A percentile compares a stretch with the other conserved stretches of the same genome.
Evolutionary conservation across 805 yeast species (phyloP).

Genomic region (Soucietia sequanensis): DNA sequence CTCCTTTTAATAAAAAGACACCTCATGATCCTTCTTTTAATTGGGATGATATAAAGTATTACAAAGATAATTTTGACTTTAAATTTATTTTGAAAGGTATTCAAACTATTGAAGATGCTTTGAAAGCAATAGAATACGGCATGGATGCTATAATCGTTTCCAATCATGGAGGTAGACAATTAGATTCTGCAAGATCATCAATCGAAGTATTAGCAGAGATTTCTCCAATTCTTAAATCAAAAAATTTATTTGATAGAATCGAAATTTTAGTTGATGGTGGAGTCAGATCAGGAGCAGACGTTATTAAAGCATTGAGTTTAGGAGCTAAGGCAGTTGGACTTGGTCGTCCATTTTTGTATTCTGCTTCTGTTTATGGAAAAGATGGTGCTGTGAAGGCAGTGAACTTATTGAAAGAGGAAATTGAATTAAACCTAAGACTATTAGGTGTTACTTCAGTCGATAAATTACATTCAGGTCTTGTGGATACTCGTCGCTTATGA

Average conservation of each 20-base stretch:
- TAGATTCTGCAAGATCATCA: slow-evolving; percentile 76
- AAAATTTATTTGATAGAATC: slow-evolving; percentile 40
- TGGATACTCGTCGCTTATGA: no score
- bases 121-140: slow-evolving; percentile 68
- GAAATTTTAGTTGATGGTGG: slow-evolving; percentile 69
- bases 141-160: slow-evolving; percentile 74
- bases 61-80: slow-evolving; percentile 30
- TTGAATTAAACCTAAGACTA: slow-evolving; percentile 68
- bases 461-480: slow-evolving; percentile 55
- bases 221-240: slow-evolving; percentile 43
- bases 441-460: slow-evolving; percentile 55
- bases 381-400: slow-evolving; percentile 59
- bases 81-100: slow-evolving; percentile 67
- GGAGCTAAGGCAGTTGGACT: slow-evolving; percentile 71
- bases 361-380: slow-evolving; percentile 62
- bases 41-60: slow-evolving; percentile 27
- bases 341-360: slow-evolving; percentile 64
- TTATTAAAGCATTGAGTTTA: slow-evolving; percentile 61
- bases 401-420: slow-evolving; percentile 62
- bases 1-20: slow-evolving; percentile 9
- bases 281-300: slow-evolving; percentile 63
- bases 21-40: slow-evolving; percentile 10
- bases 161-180: slow-evolving; percentile 88
- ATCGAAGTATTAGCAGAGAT: slow-evolving; percentile 70
- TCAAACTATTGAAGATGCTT: slow-evolving; percentile 75